Base-by-base conservation (phyloP, 2,329 filamentous ascomycete genomes). In the Ascochyta fabae region DNA sequence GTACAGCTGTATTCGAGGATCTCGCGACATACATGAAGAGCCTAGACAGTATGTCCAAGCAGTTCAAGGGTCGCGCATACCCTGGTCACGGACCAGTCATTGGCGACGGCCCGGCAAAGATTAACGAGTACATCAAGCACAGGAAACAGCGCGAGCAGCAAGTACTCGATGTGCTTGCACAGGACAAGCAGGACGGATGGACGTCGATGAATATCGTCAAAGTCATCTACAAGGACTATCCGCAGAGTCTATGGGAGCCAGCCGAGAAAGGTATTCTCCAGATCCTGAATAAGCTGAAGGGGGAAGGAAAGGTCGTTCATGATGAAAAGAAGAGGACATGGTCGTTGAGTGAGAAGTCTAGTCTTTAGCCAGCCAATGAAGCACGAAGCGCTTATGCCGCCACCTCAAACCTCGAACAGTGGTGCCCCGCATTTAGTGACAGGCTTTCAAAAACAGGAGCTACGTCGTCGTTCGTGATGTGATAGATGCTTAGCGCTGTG, bases 41-140 rank as follows among this genome's bases (percentile, higher is more conserved):
- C 56, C 79, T 96, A 12, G 80, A 86, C 35, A 81, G 81, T 60
- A 95, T 96, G 91, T 79, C 81, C 41, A 74, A 76, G 22, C 78
- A 86, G 6, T 90, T 91, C 64, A 75, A 75, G 0, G 89, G 90
- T 1, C 81, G 85, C 43, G 92, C 88, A 2, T 98, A 96, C 72
- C 94, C 95, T 0, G 94, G 91, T 4, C 95, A 99, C 69, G 95
- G 95, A 0, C 83, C 88, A 0, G 85, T 95, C 3, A 82, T 98
- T 23, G 84, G 87, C 34, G 84, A 95, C 59, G 91, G 90, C 0
- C 84, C 81, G 23, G 80, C 78, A 23, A 94, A 86, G 71, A 89
- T 98, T 48, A 66, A 78, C 19, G 91, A 96, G 74, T 98, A 99
- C 71, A 90, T 98, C 63, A 75, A 80, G 57, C 95, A 98, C 77